phyloP scores from a whole-genome alignment of 345 rosid genomes.

The Ricinus communis region DNA sequence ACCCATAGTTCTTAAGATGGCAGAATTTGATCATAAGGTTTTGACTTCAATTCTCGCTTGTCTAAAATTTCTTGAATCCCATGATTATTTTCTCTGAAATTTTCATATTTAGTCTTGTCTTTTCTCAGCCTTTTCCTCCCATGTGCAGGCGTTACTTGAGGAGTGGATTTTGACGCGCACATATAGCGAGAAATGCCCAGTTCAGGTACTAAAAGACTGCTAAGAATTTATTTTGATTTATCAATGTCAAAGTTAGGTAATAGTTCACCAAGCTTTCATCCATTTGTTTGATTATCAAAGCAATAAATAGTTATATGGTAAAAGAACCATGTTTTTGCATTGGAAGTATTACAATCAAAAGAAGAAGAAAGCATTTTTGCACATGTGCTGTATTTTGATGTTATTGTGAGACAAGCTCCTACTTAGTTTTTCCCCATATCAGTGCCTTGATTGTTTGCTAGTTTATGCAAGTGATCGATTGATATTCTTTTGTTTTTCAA shows the following conservation, averaged over 20 bases:
- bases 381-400: neutral
- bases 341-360: neutral
- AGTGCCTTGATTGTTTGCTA: neutral
- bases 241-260: neutral
- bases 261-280: neutral
- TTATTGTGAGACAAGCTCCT: neutral
- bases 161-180: slow-evolving; percentile 80
- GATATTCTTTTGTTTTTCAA: neutral
- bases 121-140: slow-evolving; percentile 7
- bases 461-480: neutral
- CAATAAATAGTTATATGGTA: neutral
- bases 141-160: slow-evolving; percentile 80
- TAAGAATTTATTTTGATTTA: neutral
- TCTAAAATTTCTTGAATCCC: neutral
- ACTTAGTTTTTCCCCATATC: neutral
- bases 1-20: slow-evolving; percentile 89
- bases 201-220: slow-evolving; percentile 46
- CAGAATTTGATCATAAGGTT: slow-evolving; percentile 95
- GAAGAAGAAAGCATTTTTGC: neutral
- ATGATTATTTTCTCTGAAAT: slow-evolving; percentile 4
- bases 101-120: slow-evolving; percentile 5
- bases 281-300: neutral
- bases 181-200: slow-evolving; percentile 55
- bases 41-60: slow-evolving; percentile 2
- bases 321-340: neutral